Base-by-base conservation (phyloP, 257 asterid species). In the Primulina tabacum region DNA sequence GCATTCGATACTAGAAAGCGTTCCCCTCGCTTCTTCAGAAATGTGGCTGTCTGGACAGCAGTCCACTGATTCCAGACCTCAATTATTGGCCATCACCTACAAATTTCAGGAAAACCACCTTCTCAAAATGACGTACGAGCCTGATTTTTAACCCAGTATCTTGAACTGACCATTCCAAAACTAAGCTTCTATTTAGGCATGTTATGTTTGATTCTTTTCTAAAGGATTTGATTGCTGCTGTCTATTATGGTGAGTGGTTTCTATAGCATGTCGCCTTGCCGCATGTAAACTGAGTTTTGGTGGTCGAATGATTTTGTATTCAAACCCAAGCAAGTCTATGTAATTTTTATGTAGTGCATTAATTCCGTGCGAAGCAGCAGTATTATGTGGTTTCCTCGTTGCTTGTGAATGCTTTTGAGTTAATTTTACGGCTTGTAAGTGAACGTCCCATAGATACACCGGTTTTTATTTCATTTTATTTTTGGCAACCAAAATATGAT, bases 41-140 rank as follows among this genome's bases (percentile, higher is more conserved):
- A 71, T 84, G 75, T 88, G 92, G 92, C 82, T 69, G 56, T 47
- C 69, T 28, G 83, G 74, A 64, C 87, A 77, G 8, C 90, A 72
- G 11, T 69, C 83, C n/a, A 62, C 77, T 2, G 58, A 70, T 62
- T 73, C 75, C 57, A 78, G 78, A 14, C 30, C 67, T 35, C 83
- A 78, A 21, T 58, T 78, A 29, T 50, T 80, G 76, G 57, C 78
- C 71, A 66, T 78, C 2, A 71, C 63, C 80, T 64, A 60, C 24
- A 72, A 71, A 79, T 81, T 75, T 52, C 83, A 80, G 50, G 89
- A 82, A 60, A 71, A 70, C 59, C 87, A 82, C 69, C 78, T 71
- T 69, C 75, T 80, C 75, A 90, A 81, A 76, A 55, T 83, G 29
- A 79, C 86, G 2, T 76, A 76, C 43, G 89, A 82, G 68, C 62